Conservation (phyloP, 192 early-diverging fungal genomes). For the Coemansia sp. region DNA sequence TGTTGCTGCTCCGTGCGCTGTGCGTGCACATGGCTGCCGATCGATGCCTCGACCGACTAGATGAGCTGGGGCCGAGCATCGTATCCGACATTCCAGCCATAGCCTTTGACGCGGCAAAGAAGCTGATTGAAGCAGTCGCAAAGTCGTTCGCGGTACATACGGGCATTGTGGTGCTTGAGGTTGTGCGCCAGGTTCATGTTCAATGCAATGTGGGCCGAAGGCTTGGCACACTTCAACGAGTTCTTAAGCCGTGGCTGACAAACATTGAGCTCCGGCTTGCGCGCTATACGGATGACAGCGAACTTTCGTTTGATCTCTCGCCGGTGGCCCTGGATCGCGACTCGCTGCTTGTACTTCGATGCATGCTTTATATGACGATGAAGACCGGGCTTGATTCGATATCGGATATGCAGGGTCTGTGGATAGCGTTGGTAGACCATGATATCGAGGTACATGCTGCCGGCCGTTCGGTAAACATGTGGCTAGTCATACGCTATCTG, state of each 20-base stretch:
- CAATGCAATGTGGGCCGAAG: slow-evolving; percentile 12
- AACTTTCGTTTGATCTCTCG: slow-evolving; percentile 11
- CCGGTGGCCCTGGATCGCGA: slow-evolving; percentile 31
- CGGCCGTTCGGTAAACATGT: slow-evolving; percentile 14
- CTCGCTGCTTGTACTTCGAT: slow-evolving; percentile 43
- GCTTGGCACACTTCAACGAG: slow-evolving; percentile 12
- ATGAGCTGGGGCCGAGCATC: slow-evolving; percentile 45
- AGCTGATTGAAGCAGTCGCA: slow-evolving; percentile 25
- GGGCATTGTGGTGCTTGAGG: slow-evolving; percentile 19
- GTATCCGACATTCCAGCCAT: slow-evolving; percentile 42
- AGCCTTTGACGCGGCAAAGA: slow-evolving; percentile 20
- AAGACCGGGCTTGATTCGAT: slow-evolving; percentile 16
- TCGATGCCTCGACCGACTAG: slow-evolving; percentile 18
- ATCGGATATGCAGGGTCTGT: slow-evolving; percentile 33
- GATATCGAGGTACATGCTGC: background rate
- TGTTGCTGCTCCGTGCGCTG: slow-evolving; percentile 33
- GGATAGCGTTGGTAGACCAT: slow-evolving; percentile 31
- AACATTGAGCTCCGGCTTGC: slow-evolving; percentile 24
- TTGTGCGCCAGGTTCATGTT: slow-evolving; percentile 38
- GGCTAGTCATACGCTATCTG: slow-evolving; percentile 37
- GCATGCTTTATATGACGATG: slow-evolving; percentile 45
- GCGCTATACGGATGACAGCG: background rate
- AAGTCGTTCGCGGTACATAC: slow-evolving; percentile 31
- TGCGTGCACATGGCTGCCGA: slow-evolving; percentile 24
- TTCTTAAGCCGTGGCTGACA: slow-evolving; percentile 38